phyloP scores from a whole-genome alignment of 495 filamentous ascomycete genomes.

The Hypoxylon lenormandii region DNA sequence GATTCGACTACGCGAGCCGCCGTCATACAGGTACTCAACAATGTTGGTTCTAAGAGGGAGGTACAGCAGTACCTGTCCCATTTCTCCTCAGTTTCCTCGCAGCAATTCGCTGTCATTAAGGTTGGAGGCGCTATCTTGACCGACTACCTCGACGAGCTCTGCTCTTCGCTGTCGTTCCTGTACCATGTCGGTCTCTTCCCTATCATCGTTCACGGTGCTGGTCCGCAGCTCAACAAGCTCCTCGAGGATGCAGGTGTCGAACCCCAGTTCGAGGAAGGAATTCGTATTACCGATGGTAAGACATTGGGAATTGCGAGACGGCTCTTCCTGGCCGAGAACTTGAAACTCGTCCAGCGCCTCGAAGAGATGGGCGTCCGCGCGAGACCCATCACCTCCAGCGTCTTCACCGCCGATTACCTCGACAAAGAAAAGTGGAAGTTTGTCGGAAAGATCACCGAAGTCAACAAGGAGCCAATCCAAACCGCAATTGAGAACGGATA shows the following conservation, averaged over 20 bases:
- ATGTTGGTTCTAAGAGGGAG: constrained; percentile 95
- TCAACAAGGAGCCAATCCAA: constrained; percentile 91
- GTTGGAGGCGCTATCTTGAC: constrained; percentile 97
- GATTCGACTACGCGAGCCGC: constrained; percentile 79
- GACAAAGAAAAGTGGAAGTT: constrained; percentile 94
- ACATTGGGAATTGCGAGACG: constrained; percentile 89
- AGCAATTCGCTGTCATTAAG: constrained; percentile 99
- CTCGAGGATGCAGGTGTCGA: constrained; percentile 92
- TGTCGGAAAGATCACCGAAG: constrained; percentile 93
- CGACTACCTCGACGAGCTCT: constrained; percentile 89
- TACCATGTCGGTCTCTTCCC: constrained; percentile 96
- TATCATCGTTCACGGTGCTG: constrained; percentile 95
- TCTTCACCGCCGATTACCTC: constrained; percentile 94
- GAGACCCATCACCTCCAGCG: constrained; percentile 89
- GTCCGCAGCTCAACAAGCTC: constrained; percentile 94
- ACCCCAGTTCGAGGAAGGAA: constrained; percentile 96
- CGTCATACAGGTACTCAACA: constrained; percentile 92
- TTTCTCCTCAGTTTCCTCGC: constrained; percentile 95
- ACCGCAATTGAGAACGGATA: constrained; percentile 91
- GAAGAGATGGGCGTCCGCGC: constrained; percentile 92
- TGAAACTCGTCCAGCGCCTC: constrained; percentile 91
- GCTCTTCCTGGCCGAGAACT: constrained; percentile 93
- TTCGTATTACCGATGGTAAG: constrained; percentile 94
- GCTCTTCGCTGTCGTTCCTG: constrained; percentile 87
- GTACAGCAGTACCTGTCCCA: constrained; percentile 98